Evolutionary conservation across 768 basidiomycete genomes (phyloP).

Genomic region (Russula vinacea): DNA sequence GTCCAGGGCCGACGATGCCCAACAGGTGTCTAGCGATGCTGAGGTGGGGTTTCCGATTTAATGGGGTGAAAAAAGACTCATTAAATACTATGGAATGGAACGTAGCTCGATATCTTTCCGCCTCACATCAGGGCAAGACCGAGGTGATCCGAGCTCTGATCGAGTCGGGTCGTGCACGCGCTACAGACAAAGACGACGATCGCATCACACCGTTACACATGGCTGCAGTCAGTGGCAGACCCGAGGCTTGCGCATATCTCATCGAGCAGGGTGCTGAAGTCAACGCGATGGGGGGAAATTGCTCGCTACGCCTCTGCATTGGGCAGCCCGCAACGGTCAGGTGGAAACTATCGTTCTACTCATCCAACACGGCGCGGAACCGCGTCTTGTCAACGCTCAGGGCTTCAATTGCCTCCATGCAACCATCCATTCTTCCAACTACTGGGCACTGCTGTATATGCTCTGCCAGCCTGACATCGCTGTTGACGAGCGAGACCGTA

Average conservation of each 20-base stretch:
- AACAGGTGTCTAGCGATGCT: too few relatives aligned
- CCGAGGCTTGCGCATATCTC: conserved; percentile 79
- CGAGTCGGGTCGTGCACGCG: conserved; percentile 61
- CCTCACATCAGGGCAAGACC: conserved; percentile 84
- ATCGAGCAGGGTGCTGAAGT: conserved; percentile 90
- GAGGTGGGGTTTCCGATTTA: not conserved
- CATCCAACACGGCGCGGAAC: conserved; percentile 84
- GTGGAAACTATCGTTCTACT: conserved; percentile 91
- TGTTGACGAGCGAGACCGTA: conserved; percentile 82
- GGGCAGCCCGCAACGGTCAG: conserved; percentile 97
- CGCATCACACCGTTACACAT: conserved; percentile 94
- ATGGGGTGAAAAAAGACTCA: not conserved
- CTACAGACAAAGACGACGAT: conserved; percentile 79
- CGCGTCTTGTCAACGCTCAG: conserved; percentile 83
- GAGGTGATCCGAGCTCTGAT: conserved; percentile 58
- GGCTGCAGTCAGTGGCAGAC: conserved; percentile 93
- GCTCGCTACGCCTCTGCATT: conserved; percentile 90
- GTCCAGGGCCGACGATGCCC: not conserved
- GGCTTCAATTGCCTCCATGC: conserved; percentile 94
- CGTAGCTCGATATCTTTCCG: conserved; percentile 67
- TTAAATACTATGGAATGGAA: not conserved
- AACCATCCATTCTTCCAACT: conserved; percentile 85
- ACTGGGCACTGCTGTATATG: conserved; percentile 89
- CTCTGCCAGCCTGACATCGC: conserved; percentile 81
- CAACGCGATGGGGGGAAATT: conserved; percentile 91